Percentiles rank a stretch among this genome's conserved stretches.
phyloP scores from a whole-genome alignment of 352 stramenopile species.

The Phytophthora colocasiae region DNA sequence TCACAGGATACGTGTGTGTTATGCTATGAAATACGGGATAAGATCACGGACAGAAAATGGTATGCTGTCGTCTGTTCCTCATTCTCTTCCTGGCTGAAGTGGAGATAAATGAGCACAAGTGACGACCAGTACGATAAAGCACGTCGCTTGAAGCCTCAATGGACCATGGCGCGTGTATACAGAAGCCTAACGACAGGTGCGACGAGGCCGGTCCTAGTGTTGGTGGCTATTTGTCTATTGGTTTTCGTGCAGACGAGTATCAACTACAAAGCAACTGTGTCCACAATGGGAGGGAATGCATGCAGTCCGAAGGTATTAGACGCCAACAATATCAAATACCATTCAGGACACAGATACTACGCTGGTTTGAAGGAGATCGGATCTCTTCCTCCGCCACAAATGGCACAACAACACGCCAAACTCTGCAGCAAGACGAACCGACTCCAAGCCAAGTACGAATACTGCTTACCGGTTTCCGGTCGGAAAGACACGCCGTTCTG shows the following conservation, averaged over 20 bases:
- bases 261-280: slow-evolving; percentile 8
- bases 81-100: not conserved
- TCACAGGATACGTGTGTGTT: not conserved
- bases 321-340: slow-evolving; percentile 15
- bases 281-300: not conserved
- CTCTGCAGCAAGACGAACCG: slow-evolving; percentile 22
- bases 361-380: slow-evolving; percentile 2
- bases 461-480: slow-evolving; percentile 57
- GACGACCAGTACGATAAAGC: not conserved
- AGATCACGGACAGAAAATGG: slow-evolving; percentile 9
- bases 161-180: slow-evolving; percentile 1
- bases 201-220: slow-evolving; percentile 4
- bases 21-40: too few species aligned
- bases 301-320: slow-evolving; percentile 19
- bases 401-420: slow-evolving; percentile 19
- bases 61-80: slow-evolving; percentile 7
- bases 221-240: slow-evolving; percentile 7
- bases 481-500: slow-evolving; percentile 53
- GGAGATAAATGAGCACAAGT: slow-evolving; percentile 4
- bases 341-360: slow-evolving; percentile 16
- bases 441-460: slow-evolving; percentile 17
- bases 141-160: not conserved
- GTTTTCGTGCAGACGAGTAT: slow-evolving; percentile 7
- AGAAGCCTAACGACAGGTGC: not conserved
- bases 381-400: slow-evolving; percentile 14